phyloP scores from a whole-genome alignment of 2,329 filamentous ascomycete genomes.

The Ophiocordyceps unilateralis region DNA sequence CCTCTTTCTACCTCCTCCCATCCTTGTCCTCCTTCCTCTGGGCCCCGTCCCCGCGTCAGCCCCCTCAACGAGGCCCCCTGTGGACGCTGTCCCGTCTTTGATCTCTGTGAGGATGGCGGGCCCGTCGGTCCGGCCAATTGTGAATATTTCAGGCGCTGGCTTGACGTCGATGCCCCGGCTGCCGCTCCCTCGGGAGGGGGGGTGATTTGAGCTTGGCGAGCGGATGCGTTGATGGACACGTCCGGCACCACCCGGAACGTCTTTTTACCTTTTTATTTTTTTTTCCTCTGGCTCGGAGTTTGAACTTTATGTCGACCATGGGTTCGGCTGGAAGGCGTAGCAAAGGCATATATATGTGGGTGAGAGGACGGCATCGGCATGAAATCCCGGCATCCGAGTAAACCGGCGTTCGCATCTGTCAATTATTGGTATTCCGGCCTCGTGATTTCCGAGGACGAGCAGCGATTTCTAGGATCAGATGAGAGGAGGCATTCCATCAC shows the following conservation, averaged over 20 bases:
- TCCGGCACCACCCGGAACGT: too few species aligned
- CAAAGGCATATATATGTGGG: too few species aligned
- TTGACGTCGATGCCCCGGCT: slow-evolving; percentile 20
- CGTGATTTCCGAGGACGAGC: too few species aligned
- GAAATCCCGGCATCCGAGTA: too few species aligned
- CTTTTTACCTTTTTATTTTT: too few species aligned
- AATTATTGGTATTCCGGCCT: too few species aligned
- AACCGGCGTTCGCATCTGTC: too few species aligned
- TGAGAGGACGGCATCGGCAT: not conserved
- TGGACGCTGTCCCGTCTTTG: slow-evolving; percentile 81
- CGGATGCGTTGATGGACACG: not conserved
- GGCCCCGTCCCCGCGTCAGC: slow-evolving; percentile 35
- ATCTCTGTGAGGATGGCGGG: slow-evolving; percentile 78
- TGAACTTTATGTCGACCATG: not conserved
- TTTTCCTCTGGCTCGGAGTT: not conserved
- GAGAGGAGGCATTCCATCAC: too few species aligned
- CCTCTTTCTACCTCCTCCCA: slow-evolving; percentile 47
- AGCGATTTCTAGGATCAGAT: too few species aligned
- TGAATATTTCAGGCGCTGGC: slow-evolving; percentile 80
- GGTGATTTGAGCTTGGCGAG: not conserved
- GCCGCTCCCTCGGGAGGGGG: not conserved
- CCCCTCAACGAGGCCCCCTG: slow-evolving; percentile 81
- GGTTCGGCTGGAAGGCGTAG: not conserved
- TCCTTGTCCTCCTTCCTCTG: slow-evolving; percentile 54
- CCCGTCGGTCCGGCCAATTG: slow-evolving; percentile 82